Evolutionary conservation across 495 filamentous ascomycete species (phyloP), one percentile per base, ranked within the genome.

Genomic region (Apodospora peruviana): DNA sequence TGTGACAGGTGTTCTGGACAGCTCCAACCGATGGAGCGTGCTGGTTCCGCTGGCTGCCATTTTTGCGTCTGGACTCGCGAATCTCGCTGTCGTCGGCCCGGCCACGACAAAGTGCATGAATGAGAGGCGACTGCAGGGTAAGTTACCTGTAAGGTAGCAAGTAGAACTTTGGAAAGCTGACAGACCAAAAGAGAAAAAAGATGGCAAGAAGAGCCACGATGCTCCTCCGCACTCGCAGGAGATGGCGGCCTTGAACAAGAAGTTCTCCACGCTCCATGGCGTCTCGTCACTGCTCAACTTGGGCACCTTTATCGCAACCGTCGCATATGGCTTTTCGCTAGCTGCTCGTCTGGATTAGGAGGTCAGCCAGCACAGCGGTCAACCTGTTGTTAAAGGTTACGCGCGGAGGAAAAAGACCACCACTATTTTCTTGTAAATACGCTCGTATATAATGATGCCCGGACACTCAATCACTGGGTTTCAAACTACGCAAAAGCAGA

Each of bases 121-220:
- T 47, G 71, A 87, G 71, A 73, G 90, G 61, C 87, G 86, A 64
- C 67, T 79, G 50, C 88, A 91, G 69, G 86, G 86, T 87, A 70
- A 58, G 73, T 55, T 22, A 39, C n/a, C n/a, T n/a, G n/a, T n/a
- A n/a, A n/a, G n/a, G n/a, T n/a, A n/a, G n/a, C n/a, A n/a, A n/a
- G n/a, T n/a, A n/a, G n/a, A n/a, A n/a, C n/a, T n/a, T n/a, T 10
- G 9, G 8, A 39, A 39, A 32, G 27, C 27, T n/a, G n/a, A n/a
- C n/a, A n/a, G n/a, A n/a, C n/a, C n/a, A n/a, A 32, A 32, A 74
- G 67, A 72, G 48, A 62, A 51, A 39, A 71, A 73, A 48, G 91
- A 96, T 62, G 87, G 88, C 47, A 95, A 93, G 76, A 84, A 81
- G 62, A 83, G 80, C 65, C 84, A 88, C 53, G 90, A 95, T 47